These are phyloP conservation scores for Sclerotinia minor DNA, from an alignment of 2,329 filamentous ascomycete species.

Conservation along the genomic window DNA sequence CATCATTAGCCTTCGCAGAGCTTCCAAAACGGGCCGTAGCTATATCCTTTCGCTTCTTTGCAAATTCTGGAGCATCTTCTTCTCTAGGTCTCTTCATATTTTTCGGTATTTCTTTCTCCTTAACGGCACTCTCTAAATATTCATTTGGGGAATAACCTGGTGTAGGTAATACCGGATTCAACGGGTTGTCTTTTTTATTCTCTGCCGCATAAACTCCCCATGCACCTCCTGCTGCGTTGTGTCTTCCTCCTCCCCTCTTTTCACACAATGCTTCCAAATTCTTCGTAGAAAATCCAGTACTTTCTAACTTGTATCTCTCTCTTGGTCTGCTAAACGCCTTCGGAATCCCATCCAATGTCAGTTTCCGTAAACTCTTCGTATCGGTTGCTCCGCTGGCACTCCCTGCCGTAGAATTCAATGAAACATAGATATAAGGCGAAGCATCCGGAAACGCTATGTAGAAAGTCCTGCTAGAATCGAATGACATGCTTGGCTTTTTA, in stretches of 20 bases:
- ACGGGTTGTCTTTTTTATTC: constrained; percentile 50
- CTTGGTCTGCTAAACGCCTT: constrained; percentile 77
- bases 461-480: constrained; percentile 69
- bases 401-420: constrained; percentile 61
- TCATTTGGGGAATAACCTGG: constrained; percentile 33
- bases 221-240: constrained; percentile 71
- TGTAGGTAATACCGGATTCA: constrained; percentile 48
- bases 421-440: constrained; percentile 71
- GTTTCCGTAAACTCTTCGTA: constrained; percentile 62
- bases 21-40: constrained; percentile 72
- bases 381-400: constrained; percentile 46
- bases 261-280: constrained; percentile 70
- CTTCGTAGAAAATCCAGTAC: constrained; percentile 68
- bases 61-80: constrained; percentile 41
- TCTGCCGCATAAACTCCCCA: constrained; percentile 76
- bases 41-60: constrained; percentile 60
- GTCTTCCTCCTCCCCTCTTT: constrained; percentile 66
- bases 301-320: constrained; percentile 67
- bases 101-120: constrained; percentile 25
- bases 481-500: constrained; percentile 37
- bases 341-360: constrained; percentile 77
- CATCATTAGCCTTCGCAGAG: constrained; percentile 55
- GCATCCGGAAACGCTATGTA: constrained; percentile 82
- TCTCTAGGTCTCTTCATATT: constrained; percentile 37
- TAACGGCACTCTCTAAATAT: constrained; percentile 34